Conservation (phyloP, 352 stramenopile species). For the Globisporangium ultimum region DNA sequence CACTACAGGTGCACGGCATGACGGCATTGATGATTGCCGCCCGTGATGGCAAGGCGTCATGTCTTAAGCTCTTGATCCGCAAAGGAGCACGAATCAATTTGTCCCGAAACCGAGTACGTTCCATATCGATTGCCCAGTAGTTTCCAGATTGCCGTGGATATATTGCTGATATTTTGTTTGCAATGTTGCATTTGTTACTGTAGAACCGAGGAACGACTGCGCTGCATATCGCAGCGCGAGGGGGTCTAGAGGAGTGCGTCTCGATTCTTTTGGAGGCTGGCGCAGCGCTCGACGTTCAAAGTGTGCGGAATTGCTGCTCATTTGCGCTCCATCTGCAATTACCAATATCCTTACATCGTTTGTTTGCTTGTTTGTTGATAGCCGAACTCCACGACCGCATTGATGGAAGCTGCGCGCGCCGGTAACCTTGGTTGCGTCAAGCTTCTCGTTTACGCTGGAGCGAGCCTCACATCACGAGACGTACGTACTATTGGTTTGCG, state of each 20-base stretch:
- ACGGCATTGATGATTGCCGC: constrained; percentile 81
- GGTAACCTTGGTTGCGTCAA: constrained; percentile 77
- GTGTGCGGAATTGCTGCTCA: constrained; percentile 32
- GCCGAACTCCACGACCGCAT: constrained; percentile 82
- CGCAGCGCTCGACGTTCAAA: constrained; percentile 71
- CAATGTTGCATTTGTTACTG: background rate
- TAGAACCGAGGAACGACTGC: constrained; percentile 81
- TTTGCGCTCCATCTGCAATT: no score
- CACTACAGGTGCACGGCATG: constrained; percentile 68
- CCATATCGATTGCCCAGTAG: background rate
- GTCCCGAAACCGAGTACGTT: constrained; percentile 72
- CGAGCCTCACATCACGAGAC: constrained; percentile 71
- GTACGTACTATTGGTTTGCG: constrained; percentile 28
- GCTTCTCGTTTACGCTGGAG: constrained; percentile 59
- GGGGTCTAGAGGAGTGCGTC: constrained; percentile 72
- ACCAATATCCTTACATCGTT: background rate
- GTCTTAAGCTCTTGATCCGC: constrained; percentile 68
- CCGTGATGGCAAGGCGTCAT: constrained; percentile 59
- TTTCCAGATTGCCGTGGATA: background rate
- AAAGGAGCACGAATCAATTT: constrained; percentile 82
- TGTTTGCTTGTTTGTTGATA: constrained; percentile 17
- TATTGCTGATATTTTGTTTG: constrained; percentile 8
- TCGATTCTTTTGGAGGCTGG: constrained; percentile 65
- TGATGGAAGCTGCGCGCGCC: constrained; percentile 84
- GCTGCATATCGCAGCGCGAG: constrained; percentile 74